Percentiles rank a stretch among this genome's conserved stretches.
Conservation (phyloP, 2,329 filamentous ascomycete species). For the Pestalotiopsis sp. region DNA sequence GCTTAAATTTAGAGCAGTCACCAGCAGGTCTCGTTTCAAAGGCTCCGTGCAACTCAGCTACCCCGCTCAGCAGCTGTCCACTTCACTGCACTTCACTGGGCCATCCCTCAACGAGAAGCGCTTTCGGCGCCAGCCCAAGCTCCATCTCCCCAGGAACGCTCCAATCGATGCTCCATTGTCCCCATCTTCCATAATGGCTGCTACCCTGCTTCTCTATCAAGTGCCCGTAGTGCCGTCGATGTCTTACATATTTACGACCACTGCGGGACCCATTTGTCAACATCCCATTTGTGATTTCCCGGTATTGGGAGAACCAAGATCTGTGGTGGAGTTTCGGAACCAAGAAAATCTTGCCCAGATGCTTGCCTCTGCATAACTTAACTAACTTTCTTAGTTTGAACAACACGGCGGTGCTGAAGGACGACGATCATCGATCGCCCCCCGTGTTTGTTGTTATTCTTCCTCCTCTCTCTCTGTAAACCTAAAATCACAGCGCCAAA, state of each 20-base stretch:
- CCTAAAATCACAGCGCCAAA: not conserved
- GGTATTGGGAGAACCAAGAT: not conserved
- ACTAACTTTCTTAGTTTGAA: not conserved
- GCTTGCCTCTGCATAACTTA: not conserved
- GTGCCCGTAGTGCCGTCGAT: not conserved
- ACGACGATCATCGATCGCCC: not conserved
- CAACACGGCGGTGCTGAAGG: not conserved
- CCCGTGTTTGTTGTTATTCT: not conserved
- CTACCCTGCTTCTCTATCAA: not conserved
- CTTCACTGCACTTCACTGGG: not conserved
- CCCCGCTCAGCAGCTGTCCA: not conserved
- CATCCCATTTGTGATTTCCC: not conserved
- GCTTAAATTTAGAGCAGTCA: slow-evolving; percentile 12
- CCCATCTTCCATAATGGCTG: not conserved
- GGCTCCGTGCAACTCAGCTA: not conserved
- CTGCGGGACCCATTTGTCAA: not conserved
- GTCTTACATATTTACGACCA: not conserved
- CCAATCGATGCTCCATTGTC: not conserved
- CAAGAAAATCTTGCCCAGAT: not conserved
- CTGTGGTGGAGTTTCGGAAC: not conserved
- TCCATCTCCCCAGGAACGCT: not conserved
- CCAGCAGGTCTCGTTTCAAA: not conserved
- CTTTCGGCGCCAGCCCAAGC: not conserved
- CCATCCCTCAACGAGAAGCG: not conserved
- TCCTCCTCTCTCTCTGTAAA: not conserved